Evolutionary conservation across 2,329 filamentous ascomycete genomes (phyloP).

Genomic region (Tolypocladium tundrense): DNA sequence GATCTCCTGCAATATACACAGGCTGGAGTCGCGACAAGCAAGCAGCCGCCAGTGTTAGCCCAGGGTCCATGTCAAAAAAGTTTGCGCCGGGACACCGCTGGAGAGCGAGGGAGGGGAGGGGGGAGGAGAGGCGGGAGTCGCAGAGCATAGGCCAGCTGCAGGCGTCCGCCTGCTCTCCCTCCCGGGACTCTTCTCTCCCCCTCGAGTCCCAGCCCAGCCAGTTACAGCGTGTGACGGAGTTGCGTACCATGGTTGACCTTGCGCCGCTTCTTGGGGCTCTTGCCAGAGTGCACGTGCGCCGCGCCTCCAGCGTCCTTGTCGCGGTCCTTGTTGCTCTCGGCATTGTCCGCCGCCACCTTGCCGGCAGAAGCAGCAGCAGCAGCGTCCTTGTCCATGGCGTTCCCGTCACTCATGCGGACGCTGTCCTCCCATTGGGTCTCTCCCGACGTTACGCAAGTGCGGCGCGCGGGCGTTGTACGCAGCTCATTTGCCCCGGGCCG

Average conservation of each 20-base stretch:
- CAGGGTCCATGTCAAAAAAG: background rate
- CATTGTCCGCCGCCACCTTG: conserved; percentile 17
- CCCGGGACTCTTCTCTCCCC: background rate
- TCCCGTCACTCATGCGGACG: conserved; percentile 21
- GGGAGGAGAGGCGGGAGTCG: background rate
- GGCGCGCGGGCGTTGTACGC: background rate
- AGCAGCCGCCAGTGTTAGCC: conserved; percentile 1
- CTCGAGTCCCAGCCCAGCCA: background rate
- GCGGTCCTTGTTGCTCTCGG: conserved; percentile 19
- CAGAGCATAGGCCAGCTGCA: background rate
- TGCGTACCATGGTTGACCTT: conserved; percentile 80
- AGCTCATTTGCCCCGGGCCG: conserved; percentile 3
- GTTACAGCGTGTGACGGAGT: conserved; percentile 7
- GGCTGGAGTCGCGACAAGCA: conserved; percentile 34
- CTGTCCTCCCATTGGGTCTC: conserved; percentile 18
- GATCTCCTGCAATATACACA: conserved; percentile 86
- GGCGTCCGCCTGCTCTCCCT: background rate
- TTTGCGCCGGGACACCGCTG: background rate
- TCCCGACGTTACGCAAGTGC: conserved; percentile 10
- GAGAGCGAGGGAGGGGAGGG: conserved; percentile 7
- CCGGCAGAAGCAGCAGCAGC: conserved; percentile 15
- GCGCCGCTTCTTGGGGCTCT: conserved; percentile 72
- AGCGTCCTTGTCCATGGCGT: conserved; percentile 20
- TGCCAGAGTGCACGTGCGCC: conserved; percentile 14
- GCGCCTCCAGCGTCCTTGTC: conserved; percentile 5